Base-by-base conservation (phyloP, 306 rosid genomes). In the Pterocarpus santalinus region DNA sequence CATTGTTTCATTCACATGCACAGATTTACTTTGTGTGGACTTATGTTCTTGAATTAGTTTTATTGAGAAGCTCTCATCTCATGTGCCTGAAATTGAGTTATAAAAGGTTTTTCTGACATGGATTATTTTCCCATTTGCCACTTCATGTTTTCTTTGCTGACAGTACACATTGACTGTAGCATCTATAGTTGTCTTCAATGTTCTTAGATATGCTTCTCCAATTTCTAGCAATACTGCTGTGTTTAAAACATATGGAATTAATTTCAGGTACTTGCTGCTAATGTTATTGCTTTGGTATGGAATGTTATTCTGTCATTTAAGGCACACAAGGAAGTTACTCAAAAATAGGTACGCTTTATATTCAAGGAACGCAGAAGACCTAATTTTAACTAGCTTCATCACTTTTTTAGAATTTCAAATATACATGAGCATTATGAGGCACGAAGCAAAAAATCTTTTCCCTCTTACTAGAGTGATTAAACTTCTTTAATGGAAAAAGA, bases 251-350 rank as follows among this genome's bases (percentile, higher is more conserved):
- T 36, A 5, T 73, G 78, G 60, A 76, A 80, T 74, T 34, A 70
- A 82, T 86, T 87, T 51, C 94, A 95, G 98, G 99, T 95, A 63
- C 98, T 95, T 82, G 94, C 96, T 69, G 98, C 99, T 39, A 95
- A 95, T 78, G 71, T 89, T 79, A 39, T 95, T 80, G 88, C 99
- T 76, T 76, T 95, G 78, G 83, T 80, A 39, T 95, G 99, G 97
- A 93, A 95, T 88, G 99, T 95, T n/a, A 89, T 95, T 82, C 97
- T 95, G 81, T 95, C 98, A 51, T 95, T 87, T 66, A 95, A 84
- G 92, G 94, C 99, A 66, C 99, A 93, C 91, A 91, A 84, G 63
- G 95, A 91, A 87, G 86, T 95, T 72, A 73, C 86, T 77, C 82
- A 67, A 63, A 89, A 90, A 87, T 90, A 89, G 95, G 93, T 85